Base-by-base conservation (phyloP, 2,329 filamentous ascomycete genomes). In the Coniochaeta sp. region DNA sequence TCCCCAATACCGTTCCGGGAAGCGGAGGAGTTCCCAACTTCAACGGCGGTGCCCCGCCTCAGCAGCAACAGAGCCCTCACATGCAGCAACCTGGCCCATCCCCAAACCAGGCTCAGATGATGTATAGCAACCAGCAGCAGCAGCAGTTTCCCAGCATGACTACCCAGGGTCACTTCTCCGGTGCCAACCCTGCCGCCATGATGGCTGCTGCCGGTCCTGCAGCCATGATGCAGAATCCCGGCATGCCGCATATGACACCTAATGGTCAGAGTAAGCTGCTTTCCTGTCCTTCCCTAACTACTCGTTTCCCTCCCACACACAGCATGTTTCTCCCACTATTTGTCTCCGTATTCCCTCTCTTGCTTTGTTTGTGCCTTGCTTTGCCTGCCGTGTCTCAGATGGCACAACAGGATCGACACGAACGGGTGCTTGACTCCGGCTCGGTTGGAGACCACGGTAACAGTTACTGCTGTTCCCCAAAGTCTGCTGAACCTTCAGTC, bases 171-270 rank as follows among this genome's bases (percentile, higher is more conserved):
- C 68, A 65, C 56, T 82, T 79, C 59, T 71, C 71, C 48, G 73
- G 72, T 47, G 74, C 71, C 57, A 73, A 77, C 57, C 69, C 73
- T 49, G 60, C 61, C 55, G 60, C 61, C 55, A 64, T 78, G 66
- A 79, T 82, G 76, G 80, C 80, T 72, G 68, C 70, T 57, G 67
- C 67, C 56, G 76, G 74, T 35, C 73, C 75, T 68, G 74, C 71
- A 67, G 78, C 74, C 62, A 83, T 85, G 79, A 83, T 85, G 81
- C 81, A 79, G 68, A 81, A 76, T 64, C 67, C 77, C 59, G 75
- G 69, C 63, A 80, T 82, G 77, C 74, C 73, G 57, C 77, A 78
- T 64, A 81, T 82, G 77, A 70, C 71, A 58, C 67, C 75, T 57
- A 82, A 81, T 71, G 77, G 79, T 50, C 79, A 82, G 64, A 81